phyloP scores from a whole-genome alignment of 257 asterid genomes.

The Fraxinus americana region DNA sequence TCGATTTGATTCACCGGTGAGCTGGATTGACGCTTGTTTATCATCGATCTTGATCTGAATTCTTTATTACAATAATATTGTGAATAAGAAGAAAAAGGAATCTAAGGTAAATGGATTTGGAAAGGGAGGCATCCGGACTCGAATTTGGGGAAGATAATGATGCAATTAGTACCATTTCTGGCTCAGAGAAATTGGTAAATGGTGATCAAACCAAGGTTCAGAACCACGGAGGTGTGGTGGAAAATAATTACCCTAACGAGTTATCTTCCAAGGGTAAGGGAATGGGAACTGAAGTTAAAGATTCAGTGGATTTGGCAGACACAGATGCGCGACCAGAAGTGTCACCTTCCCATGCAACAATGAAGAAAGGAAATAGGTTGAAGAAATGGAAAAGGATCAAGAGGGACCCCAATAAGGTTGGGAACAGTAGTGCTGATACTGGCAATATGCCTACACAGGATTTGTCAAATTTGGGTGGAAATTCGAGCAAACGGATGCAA shows the following conservation, averaged over 20 bases:
- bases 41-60: background rate
- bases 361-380: slow-evolving; percentile 59
- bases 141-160: slow-evolving; percentile 44
- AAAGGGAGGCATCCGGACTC: slow-evolving; percentile 33
- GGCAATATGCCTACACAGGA: slow-evolving; percentile 39
- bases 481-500: slow-evolving; percentile 40
- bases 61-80: background rate
- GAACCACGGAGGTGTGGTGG: slow-evolving; percentile 36
- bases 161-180: slow-evolving; percentile 17
- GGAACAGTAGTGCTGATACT: slow-evolving; percentile 33
- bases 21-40: background rate
- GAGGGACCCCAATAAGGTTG: slow-evolving; percentile 50
- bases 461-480: slow-evolving; percentile 27
- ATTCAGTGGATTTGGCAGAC: background rate
- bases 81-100: background rate
- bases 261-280: slow-evolving; percentile 29
- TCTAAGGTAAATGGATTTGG: slow-evolving; percentile 47
- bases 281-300: slow-evolving; percentile 25
- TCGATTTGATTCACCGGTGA: background rate
- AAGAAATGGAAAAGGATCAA: slow-evolving; percentile 82
- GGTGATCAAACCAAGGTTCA: slow-evolving; percentile 31
- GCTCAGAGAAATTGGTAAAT: slow-evolving; percentile 24
- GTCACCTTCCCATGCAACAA: slow-evolving; percentile 16
- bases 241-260: slow-evolving; percentile 9
- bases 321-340: slow-evolving; percentile 13